These are phyloP conservation scores for Phytopythium cucurbitacearum DNA, from an alignment of 352 stramenopile genomes.

Conservation along the genomic window DNA sequence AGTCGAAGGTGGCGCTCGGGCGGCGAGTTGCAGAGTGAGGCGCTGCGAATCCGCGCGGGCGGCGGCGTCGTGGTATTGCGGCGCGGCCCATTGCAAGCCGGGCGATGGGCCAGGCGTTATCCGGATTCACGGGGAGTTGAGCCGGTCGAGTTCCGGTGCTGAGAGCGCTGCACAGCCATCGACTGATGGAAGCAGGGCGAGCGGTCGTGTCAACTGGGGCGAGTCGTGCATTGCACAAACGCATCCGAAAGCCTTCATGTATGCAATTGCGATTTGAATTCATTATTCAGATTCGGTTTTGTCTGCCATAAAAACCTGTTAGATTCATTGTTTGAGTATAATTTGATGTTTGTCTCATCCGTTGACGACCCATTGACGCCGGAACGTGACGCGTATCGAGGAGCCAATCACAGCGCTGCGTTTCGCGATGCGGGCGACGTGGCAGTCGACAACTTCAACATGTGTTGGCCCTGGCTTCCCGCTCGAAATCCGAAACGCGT, in stretches of 20 bases:
- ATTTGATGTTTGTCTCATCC: too few species aligned
- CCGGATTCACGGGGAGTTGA: background rate
- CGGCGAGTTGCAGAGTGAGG: conserved; percentile 4
- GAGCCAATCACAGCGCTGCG: conserved; percentile 14
- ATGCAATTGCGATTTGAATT: too few species aligned
- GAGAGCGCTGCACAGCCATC: background rate
- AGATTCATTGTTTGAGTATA: too few species aligned
- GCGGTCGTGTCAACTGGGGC: too few species aligned
- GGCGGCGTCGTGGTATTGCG: too few species aligned
- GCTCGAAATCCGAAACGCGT: too few species aligned
- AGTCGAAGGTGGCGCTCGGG: background rate
- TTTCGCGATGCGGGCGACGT: conserved; percentile 15
- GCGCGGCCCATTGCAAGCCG: too few species aligned
- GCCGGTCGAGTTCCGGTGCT: conserved; percentile 6
- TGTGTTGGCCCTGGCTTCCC: background rate
- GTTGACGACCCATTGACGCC: background rate
- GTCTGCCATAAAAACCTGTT: too few species aligned
- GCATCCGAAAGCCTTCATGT: background rate
- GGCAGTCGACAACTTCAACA: conserved; percentile 7
- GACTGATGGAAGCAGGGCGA: too few species aligned
- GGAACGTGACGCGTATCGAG: conserved; percentile 14
- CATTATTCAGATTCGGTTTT: too few species aligned
- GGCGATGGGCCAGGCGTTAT: background rate
- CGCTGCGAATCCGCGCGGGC: background rate
- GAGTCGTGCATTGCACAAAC: conserved; percentile 1